Percentiles rank a stretch among this genome's conserved stretches.
Evolutionary conservation across 2,329 filamentous ascomycete genomes (phyloP).

Genomic region (Chalaropsis thielavioides): DNA sequence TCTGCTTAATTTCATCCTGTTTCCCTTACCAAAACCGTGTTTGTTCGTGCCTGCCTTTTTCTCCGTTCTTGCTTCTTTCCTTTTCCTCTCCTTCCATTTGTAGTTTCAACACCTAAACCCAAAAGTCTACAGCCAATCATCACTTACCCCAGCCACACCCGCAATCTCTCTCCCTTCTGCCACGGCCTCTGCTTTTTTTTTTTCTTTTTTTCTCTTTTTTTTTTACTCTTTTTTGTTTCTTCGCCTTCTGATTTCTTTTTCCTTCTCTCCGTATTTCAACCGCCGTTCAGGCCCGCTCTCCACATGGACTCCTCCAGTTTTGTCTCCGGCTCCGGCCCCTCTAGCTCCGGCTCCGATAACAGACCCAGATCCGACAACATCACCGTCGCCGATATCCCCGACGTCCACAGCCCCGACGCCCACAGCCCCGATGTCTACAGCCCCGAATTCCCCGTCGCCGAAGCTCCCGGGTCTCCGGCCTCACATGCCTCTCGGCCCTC

Average conservation of each 20-base stretch:
- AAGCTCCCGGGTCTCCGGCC: neutral
- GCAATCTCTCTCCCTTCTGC: neutral
- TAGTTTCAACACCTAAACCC: neutral
- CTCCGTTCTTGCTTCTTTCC: neutral
- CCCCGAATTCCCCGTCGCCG: neutral
- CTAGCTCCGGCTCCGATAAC: neutral
- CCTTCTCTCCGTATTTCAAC: neutral
- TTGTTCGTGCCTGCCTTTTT: neutral
- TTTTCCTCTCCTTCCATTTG: neutral
- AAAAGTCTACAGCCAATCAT: neutral
- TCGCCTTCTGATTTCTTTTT: neutral
- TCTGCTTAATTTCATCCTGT: neutral
- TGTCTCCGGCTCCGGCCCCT: neutral
- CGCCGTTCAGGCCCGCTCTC: neutral
- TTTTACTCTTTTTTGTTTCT: neutral
- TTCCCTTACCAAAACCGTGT: neutral
- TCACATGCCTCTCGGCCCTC: conserved; percentile 9
- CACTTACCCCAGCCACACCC: neutral
- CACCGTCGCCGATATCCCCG: neutral
- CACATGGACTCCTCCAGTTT: conserved; percentile 4
- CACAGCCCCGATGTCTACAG: neutral
- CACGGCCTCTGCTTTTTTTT: neutral
- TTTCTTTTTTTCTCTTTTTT: neutral
- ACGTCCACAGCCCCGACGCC: neutral
- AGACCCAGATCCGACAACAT: neutral